Conservation (phyloP, 345 rosid species). For the Citrus sp. region DNA sequence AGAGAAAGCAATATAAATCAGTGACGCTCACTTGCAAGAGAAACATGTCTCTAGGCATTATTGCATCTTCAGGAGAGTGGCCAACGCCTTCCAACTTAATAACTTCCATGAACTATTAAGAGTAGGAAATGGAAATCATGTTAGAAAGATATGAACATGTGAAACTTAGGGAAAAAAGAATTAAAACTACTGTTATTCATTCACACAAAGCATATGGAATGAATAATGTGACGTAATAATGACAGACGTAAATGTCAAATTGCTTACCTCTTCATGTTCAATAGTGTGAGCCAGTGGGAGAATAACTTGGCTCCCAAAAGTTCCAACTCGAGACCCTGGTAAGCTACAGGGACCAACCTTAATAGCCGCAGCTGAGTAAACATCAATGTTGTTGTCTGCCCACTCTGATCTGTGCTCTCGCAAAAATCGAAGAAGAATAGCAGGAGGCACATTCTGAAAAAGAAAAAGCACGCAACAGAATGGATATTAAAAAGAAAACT, state of each 20-base stretch:
- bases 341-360: constrained; percentile 89
- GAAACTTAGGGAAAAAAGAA: background rate
- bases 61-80: constrained; percentile 88
- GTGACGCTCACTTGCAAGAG: constrained; percentile 75
- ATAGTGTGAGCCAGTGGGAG: constrained; percentile 95
- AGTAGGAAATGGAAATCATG: background rate
- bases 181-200: background rate
- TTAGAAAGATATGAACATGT: background rate
- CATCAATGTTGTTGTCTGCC: constrained; percentile 97
- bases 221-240: background rate
- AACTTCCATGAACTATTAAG: constrained; percentile 80
- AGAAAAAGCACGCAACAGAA: constrained; percentile 1
- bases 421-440: constrained; percentile 86
- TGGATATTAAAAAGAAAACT: background rate
- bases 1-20: background rate
- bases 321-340: constrained; percentile 76
- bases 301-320: constrained; percentile 87
- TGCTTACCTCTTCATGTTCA: constrained; percentile 91
- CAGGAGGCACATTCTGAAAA: constrained; percentile 95
- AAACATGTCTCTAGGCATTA: constrained; percentile 86
- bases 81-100: constrained; percentile 85
- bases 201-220: background rate
- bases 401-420: constrained; percentile 99
- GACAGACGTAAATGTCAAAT: background rate
- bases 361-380: constrained; percentile 90